Evolutionary conservation across 345 rosid species (phyloP).

Genomic region (Populus alba): DNA sequence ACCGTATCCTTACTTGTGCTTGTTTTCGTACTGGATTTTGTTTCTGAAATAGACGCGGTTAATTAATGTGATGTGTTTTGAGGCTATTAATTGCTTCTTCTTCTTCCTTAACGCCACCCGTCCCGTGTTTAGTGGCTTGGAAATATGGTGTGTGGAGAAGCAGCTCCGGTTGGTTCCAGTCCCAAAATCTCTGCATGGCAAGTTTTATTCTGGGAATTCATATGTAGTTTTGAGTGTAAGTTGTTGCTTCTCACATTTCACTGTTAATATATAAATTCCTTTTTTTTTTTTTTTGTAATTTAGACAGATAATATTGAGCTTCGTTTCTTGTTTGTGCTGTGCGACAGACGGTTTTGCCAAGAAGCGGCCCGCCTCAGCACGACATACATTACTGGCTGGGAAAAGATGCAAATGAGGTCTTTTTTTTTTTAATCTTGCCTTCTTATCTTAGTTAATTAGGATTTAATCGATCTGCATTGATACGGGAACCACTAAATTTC

Average conservation of each 20-base stretch:
- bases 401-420: slow-evolving; percentile 60
- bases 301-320: neutral
- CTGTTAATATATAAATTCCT: neutral
- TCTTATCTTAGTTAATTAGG: neutral
- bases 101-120: slow-evolving; percentile 7
- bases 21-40: neutral
- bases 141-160: slow-evolving; percentile 73
- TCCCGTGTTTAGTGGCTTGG: slow-evolving; percentile 51
- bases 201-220: slow-evolving; percentile 67
- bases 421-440: neutral
- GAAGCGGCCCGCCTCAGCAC: slow-evolving; percentile 50
- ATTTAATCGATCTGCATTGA: too few species aligned
- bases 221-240: slow-evolving; percentile 66
- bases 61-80: too few species aligned
- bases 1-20: slow-evolving; percentile 37
- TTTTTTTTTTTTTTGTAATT: neutral
- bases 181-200: slow-evolving; percentile 59
- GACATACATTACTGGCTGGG: slow-evolving; percentile 89
- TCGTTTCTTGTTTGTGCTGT: slow-evolving; percentile 1
- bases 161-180: slow-evolving; percentile 43
- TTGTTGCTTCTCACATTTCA: neutral
- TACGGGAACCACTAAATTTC: too few species aligned
- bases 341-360: slow-evolving; percentile 55
- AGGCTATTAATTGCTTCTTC: neutral
- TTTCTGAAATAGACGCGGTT: neutral